These are phyloP conservation scores for Daldinia loculata DNA, from an alignment of 495 filamentous ascomycete genomes.

Conservation along the genomic window DNA sequence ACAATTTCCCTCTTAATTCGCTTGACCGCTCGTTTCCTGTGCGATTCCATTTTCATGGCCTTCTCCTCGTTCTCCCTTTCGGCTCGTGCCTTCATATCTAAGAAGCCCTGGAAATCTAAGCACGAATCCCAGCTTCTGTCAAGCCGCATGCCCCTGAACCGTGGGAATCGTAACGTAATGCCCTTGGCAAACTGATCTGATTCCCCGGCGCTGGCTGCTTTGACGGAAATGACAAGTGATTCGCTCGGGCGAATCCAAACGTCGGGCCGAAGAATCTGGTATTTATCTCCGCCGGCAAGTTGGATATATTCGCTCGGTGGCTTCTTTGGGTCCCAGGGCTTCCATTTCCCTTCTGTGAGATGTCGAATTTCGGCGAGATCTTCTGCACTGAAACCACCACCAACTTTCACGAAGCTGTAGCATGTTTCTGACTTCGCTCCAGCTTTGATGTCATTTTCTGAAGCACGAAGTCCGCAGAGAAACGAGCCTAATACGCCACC, in stretches of 20 bases:
- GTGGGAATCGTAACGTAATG: conserved; percentile 87
- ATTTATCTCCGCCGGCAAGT: conserved; percentile 75
- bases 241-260: conserved; percentile 93
- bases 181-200: conserved; percentile 81
- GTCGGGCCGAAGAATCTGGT: conserved; percentile 83
- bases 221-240: conserved; percentile 86
- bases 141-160: conserved; percentile 81
- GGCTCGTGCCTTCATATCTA: conserved; percentile 72
- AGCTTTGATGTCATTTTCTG: conserved; percentile 68
- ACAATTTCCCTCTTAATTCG: conserved; percentile 71
- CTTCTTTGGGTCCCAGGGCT: conserved; percentile 78
- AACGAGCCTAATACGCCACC: conserved; percentile 87
- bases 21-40: conserved; percentile 69
- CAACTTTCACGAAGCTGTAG: conserved; percentile 94
- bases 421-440: conserved; percentile 73
- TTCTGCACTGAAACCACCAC: conserved; percentile 85
- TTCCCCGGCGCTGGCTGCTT: conserved; percentile 80
- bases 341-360: conserved; percentile 90
- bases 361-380: conserved; percentile 86
- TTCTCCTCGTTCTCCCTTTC: conserved; percentile 75
- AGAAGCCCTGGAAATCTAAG: conserved; percentile 78
- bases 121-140: conserved; percentile 88
- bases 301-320: conserved; percentile 85
- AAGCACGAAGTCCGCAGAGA: conserved; percentile 82
- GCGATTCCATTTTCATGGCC: conserved; percentile 83